Base-by-base conservation (phyloP, 805 yeast species). In the Schwanniomyces occidentalis region DNA sequence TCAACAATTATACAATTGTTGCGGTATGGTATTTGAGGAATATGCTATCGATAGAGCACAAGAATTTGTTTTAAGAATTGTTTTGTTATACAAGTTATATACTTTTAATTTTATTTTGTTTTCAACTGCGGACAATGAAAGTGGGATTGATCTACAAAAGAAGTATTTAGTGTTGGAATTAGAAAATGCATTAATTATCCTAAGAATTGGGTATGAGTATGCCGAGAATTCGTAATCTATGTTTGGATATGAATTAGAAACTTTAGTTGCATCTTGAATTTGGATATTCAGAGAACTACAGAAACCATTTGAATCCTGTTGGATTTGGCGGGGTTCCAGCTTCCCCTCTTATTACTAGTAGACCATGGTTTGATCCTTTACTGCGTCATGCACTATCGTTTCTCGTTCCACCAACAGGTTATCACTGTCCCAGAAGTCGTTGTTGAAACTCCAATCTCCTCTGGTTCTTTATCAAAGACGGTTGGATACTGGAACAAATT, bases 61-160 rank as follows among this genome's bases (percentile, higher is more conserved):
- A 10, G 41, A 38, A 22, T 27, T 38, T 26, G 18, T 27, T 12
- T 7, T 38, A 9, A 24, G 38, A 3, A 16, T 33, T 23, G 38
- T 24, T 9, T 30, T 38, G 24, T 26, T 20, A 12, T 10, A 13
- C 6, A 24, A 30, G 18, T 16, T 34, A 21, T 30, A 25, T 19
- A 22, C 21, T 8, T 17, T 34, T 4, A 16, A 34, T 20, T 29
- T 15, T 19, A 12, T 38, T 26, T 15, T 34, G 8, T 34, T 29
- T 26, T 20, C 18, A 7, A 16, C 16, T 7, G 31, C 37, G 10
- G 29, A 28, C 4, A 17, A 20, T 6, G 22, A 27, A 16, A 13
- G 22, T 82, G 81, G 49, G 74, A 73, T 41, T 71, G 81, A 44
- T 3, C 17, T 15, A 12, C 16, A 16, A 9, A 28, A 23, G 2